Percentiles rank a stretch among this genome's conserved stretches.
Evolutionary conservation across 2,329 filamentous ascomycete genomes (phyloP).

Genomic region (Mycosphaerella arachidis): DNA sequence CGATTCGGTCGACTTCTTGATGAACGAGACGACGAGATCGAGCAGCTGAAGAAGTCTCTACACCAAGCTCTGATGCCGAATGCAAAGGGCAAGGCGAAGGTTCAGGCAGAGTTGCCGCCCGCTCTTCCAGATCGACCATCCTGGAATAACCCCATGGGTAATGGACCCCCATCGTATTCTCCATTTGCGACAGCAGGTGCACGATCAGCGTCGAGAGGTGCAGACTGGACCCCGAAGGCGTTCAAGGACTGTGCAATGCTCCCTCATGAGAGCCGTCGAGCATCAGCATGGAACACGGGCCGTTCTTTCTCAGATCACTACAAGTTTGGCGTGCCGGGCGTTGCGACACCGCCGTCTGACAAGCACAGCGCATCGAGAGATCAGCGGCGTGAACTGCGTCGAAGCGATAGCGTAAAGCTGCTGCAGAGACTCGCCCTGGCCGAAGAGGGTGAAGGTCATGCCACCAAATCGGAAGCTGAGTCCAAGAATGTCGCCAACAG

Average conservation of each 20-base stretch:
- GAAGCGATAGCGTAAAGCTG: conserved; percentile 12
- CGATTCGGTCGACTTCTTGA: conserved; percentile 15
- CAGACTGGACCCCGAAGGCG: conserved; percentile 14
- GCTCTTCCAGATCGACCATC: not conserved
- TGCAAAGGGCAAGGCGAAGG: not conserved
- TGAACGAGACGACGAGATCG: conserved; percentile 16
- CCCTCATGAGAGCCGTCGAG: conserved; percentile 12
- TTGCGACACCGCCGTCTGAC: not conserved
- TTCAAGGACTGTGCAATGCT: conserved; percentile 8
- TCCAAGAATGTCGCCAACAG: not conserved
- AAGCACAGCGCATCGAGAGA: not conserved
- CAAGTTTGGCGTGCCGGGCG: conserved; percentile 11
- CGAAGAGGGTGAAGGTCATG: conserved; percentile 6
- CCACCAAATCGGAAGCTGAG: not conserved
- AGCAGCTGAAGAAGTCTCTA: conserved; percentile 12
- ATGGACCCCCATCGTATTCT: not conserved
- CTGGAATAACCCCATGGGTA: not conserved
- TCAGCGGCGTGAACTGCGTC: conserved; percentile 9
- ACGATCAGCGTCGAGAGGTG: not conserved
- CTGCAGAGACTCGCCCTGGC: conserved; percentile 8
- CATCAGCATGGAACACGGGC: conserved; percentile 9
- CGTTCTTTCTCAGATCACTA: not conserved
- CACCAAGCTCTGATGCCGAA: conserved; percentile 10
- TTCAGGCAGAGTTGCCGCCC: not conserved
- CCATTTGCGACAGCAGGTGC: conserved; percentile 14